phyloP scores from a whole-genome alignment of 176 grass and related monocot genomes.

The Cocos nucifera region DNA sequence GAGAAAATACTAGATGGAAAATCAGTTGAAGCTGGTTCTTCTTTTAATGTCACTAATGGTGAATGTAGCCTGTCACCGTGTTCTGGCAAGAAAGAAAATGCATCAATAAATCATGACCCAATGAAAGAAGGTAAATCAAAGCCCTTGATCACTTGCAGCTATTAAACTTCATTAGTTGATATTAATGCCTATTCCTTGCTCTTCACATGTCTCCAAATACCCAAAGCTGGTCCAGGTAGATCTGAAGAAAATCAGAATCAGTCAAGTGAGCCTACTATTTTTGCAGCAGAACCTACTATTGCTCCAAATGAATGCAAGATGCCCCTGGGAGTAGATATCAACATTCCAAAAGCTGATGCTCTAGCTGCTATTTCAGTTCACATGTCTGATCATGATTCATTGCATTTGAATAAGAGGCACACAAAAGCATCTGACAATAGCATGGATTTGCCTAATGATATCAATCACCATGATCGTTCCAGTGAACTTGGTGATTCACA shows the following conservation, averaged over 20 bases:
- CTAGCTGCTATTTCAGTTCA: neutral
- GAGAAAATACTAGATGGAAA: neutral
- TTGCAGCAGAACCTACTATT: neutral
- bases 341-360: neutral
- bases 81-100: too few relatives aligned
- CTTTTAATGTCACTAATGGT: neutral
- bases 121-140: too few relatives aligned
- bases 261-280: neutral
- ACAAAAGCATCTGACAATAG: neutral
- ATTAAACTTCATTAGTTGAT: too few relatives aligned
- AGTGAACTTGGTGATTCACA: neutral
- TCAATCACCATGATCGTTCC: neutral
- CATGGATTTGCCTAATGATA: neutral
- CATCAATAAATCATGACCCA: too few relatives aligned
- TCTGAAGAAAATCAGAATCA: too few relatives aligned
- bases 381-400: neutral
- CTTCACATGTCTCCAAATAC: too few relatives aligned
- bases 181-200: too few relatives aligned
- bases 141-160: too few relatives aligned
- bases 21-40: neutral
- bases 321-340: neutral
- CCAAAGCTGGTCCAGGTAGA: too few relatives aligned
- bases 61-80: neutral
- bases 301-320: neutral
- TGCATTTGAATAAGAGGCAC: neutral